Evolutionary conservation across 225 moss, liverwort and hornwort species (phyloP).

Genomic region (Bryum argenteum): DNA sequence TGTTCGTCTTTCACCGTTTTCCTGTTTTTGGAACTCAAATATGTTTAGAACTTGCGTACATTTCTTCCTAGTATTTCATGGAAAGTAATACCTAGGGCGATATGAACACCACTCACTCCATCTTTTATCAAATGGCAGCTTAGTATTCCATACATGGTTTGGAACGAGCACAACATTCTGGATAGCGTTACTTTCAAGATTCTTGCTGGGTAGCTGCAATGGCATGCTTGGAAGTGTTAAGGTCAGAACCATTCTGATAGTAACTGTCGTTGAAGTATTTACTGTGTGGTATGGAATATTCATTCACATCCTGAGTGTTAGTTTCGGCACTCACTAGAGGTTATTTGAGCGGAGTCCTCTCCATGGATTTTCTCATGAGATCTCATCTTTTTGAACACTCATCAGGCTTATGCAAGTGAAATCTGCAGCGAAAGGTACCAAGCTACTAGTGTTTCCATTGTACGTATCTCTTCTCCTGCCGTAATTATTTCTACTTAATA

Average conservation of each 20-base stretch:
- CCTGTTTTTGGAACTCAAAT: background rate
- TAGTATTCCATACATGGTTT: slow-evolving; percentile 76
- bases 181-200: slow-evolving; percentile 67
- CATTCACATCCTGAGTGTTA: slow-evolving; percentile 4
- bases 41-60: background rate
- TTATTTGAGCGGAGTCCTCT: background rate
- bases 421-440: slow-evolving; percentile 73
- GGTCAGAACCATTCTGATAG: slow-evolving; percentile 40
- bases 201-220: slow-evolving; percentile 78
- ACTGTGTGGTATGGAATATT: background rate
- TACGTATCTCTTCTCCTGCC: slow-evolving; percentile 40
- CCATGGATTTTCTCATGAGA: background rate
- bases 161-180: slow-evolving; percentile 68
- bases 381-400: background rate
- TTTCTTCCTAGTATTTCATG: background rate
- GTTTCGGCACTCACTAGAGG: background rate
- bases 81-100: background rate
- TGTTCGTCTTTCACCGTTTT: slow-evolving; percentile 55
- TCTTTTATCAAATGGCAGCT: slow-evolving; percentile 44
- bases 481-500: background rate
- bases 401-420: slow-evolving; percentile 86
- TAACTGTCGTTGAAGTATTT: background rate
- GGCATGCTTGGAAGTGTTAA: slow-evolving; percentile 86
- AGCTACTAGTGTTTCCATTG: slow-evolving; percentile 71
- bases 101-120: background rate